These are phyloP conservation scores for Salisapilia sapeloensis DNA, from an alignment of 352 stramenopile genomes.

Conservation along the genomic window DNA sequence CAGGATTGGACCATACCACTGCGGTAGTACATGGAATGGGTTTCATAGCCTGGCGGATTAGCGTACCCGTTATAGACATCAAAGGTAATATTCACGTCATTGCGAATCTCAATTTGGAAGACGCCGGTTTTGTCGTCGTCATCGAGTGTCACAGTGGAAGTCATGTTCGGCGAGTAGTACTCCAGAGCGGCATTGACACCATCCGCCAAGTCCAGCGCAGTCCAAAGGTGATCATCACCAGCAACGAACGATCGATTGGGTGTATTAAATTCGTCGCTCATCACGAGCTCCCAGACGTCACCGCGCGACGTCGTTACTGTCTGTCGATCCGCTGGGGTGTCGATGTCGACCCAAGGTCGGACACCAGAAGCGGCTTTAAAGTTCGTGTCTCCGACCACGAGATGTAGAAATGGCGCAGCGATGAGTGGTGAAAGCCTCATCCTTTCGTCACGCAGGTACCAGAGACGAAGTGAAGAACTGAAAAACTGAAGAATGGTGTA, in stretches of 20 bases:
- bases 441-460: too few relatives aligned
- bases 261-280: slow-evolving; percentile 85
- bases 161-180: slow-evolving; percentile 82
- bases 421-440: too few relatives aligned
- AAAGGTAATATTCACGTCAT: slow-evolving; percentile 14
- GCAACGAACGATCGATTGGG: slow-evolving; percentile 61
- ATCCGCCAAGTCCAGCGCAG: slow-evolving; percentile 76
- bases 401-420: too few relatives aligned
- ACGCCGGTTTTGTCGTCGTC: slow-evolving; percentile 16
- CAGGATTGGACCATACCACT: slow-evolving; percentile 73
- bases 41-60: slow-evolving; percentile 10
- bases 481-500: too few relatives aligned
- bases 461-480: too few relatives aligned
- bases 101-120: slow-evolving; percentile 17
- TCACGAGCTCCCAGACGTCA: slow-evolving; percentile 26
- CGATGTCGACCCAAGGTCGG: slow-evolving; percentile 11
- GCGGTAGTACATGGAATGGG: slow-evolving; percentile 13
- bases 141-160: slow-evolving; percentile 18
- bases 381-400: too few relatives aligned
- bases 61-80: slow-evolving; percentile 46
- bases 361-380: too few relatives aligned
- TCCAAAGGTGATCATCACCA: slow-evolving; percentile 84
- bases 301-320: slow-evolving; percentile 8
- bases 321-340: slow-evolving; percentile 5
- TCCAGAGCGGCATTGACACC: slow-evolving; percentile 79